Evolutionary conservation across 2,329 filamentous ascomycete genomes (phyloP), one percentile per base, ranked within the genome.

Genomic region (Colletotrichum horii): DNA sequence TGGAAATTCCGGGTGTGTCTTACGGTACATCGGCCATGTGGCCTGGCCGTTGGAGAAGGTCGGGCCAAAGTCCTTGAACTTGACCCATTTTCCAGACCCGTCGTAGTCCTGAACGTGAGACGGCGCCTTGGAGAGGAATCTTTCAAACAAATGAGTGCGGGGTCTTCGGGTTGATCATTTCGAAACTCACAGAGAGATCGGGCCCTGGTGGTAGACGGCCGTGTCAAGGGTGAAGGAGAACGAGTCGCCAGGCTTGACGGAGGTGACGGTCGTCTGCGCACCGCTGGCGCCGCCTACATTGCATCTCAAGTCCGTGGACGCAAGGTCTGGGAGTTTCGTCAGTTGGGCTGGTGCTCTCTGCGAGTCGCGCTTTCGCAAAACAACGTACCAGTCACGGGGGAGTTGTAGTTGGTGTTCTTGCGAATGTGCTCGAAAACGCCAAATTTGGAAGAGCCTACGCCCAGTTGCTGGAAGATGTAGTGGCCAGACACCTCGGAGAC

Each of bases 181-280:
- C 9, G 32, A 81, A 79, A 82, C 74, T 55, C 77, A 84, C 82
- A 84, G 78, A 3, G 83, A 85, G 70, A 83, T 81, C 4, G 84
- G 83, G 1, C 84, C 84, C 76, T 85, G 83, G 78, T 85, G 84
- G 76, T 85, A 85, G 55, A 85, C 84, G 28, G 84, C 81, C 79
- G 79, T 80, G 76, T 85, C 84, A n/a, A 82, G 80, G 15, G 80
- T 83, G 79, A 85, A 85, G 70, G 81, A 83, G 78, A 85, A 84
- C 16, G 79, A 26, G 65, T 83, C 79, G 3, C 84, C 84, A 12
- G 83, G 83, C 58, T 80, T 81, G 74, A 83, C 78, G 12, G 77
- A 78, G 52, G 81, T 78, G 4, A 84, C 84, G n/a, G 82, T 77
- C 6, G 83, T 85, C 64, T 70, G 70, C 22, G 78, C 79, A 11